Percentiles rank a stretch among this genome's conserved stretches.
Conservation (phyloP, 169 alveolate genomes). For the Cryptosporidium canis region DNA sequence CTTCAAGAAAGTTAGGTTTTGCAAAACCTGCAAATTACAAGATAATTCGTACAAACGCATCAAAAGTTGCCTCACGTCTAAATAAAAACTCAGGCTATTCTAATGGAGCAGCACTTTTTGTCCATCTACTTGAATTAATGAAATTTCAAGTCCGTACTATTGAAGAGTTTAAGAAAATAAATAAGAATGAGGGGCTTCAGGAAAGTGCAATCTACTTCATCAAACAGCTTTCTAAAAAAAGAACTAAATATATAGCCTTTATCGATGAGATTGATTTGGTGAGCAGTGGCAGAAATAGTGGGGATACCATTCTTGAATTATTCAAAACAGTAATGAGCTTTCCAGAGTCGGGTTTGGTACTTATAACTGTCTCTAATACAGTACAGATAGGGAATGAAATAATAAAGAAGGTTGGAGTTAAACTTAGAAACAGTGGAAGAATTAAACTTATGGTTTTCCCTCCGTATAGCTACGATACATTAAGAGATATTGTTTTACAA, state of each 20-base stretch:
- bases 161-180: constrained; percentile 29
- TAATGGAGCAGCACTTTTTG: background rate
- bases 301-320: constrained; percentile 4
- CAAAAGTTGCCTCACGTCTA: constrained; percentile 15
- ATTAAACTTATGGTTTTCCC: constrained; percentile 56
- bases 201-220: constrained; percentile 31
- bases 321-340: constrained; percentile 17
- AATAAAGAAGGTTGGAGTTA: background rate
- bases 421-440: background rate
- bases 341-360: constrained; percentile 29
- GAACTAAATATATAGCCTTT: constrained; percentile 10
- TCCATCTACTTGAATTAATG: background rate
- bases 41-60: constrained; percentile 48
- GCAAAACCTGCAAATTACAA: constrained; percentile 4
- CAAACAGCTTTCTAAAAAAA: background rate
- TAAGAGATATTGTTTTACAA: constrained; percentile 36
- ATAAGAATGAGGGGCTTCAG: constrained; percentile 7
- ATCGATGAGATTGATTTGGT: constrained; percentile 57
- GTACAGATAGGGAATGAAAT: constrained; percentile 37
- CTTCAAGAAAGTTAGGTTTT: background rate
- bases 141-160: constrained; percentile 6
- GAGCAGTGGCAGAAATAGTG: background rate
- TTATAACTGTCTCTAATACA: constrained; percentile 20
- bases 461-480: constrained; percentile 41
- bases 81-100: background rate